Percentiles rank a stretch among this genome's conserved stretches.
These are phyloP conservation scores for Irpex sp. DNA, from an alignment of 1,284 basidiomycete species.

Conservation along the genomic window DNA sequence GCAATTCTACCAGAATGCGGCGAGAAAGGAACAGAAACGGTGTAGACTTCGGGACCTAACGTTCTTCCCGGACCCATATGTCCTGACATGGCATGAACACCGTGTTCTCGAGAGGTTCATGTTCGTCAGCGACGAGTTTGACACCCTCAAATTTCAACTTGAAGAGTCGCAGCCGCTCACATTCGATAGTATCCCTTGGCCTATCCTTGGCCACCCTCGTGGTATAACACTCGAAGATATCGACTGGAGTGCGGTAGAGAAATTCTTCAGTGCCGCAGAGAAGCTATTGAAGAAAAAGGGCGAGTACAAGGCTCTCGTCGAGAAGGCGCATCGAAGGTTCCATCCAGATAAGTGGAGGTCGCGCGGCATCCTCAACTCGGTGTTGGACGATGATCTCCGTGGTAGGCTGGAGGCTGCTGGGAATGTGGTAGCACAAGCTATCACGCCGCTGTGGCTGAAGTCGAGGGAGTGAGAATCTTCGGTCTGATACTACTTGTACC, in stretches of 20 bases:
- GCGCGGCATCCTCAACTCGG: too few relatives aligned
- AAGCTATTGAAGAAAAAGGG: conserved; percentile 16
- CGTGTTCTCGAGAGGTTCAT: conserved; percentile 41
- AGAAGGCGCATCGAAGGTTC: conserved; percentile 12
- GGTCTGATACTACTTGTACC: too few relatives aligned
- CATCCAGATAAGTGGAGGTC: conserved; percentile 11
- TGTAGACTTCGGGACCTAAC: conserved; percentile 27
- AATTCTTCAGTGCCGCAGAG: conserved; percentile 51
- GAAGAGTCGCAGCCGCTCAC: conserved; percentile 38
- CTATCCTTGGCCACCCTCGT: conserved; percentile 39
- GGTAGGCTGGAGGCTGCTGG: too few relatives aligned
- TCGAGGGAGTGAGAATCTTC: background rate
- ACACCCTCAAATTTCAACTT: conserved; percentile 44
- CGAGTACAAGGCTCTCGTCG: conserved; percentile 5
- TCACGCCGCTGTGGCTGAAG: conserved; percentile 8
- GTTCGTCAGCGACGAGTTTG: conserved; percentile 49
- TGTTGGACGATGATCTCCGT: too few relatives aligned
- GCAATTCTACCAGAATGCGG: conserved; percentile 26
- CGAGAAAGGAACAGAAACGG: background rate
- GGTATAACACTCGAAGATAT: conserved; percentile 51
- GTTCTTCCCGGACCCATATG: conserved; percentile 31
- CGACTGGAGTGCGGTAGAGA: conserved; percentile 60
- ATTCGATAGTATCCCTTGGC: conserved; percentile 64
- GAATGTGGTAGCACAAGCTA: conserved; percentile 8
- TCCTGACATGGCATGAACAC: background rate